Percentiles rank a stretch among this genome's conserved stretches.
phyloP scores from a whole-genome alignment of 768 basidiomycete species.

The Mrakia blollopis region DNA sequence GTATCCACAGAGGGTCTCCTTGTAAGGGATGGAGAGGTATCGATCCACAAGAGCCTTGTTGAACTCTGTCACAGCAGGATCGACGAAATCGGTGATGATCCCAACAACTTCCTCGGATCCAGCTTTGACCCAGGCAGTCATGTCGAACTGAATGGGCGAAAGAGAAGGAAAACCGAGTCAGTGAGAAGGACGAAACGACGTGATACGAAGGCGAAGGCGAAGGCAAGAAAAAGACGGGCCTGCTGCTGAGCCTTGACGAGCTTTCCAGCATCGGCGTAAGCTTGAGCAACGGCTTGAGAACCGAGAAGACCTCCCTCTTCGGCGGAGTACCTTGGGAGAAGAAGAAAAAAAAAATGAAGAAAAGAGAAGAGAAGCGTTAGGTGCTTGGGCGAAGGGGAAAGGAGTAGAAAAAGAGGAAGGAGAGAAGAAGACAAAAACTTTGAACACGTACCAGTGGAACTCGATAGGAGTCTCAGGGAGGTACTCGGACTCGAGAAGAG shows the following conservation, averaged over 20 bases:
- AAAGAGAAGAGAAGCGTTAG: too few species aligned
- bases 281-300: constrained; percentile 78
- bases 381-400: too few species aligned
- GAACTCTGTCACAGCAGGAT: constrained; percentile 69
- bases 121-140: constrained; percentile 90
- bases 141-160: constrained; percentile 61
- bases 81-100: constrained; percentile 75
- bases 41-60: constrained; percentile 51
- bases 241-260: constrained; percentile 22
- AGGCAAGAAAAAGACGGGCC: not conserved
- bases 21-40: constrained; percentile 18
- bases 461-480: constrained; percentile 62
- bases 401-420: too few species aligned
- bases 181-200: not conserved
- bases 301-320: constrained; percentile 76
- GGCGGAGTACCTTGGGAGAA: constrained; percentile 53
- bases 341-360: too few species aligned
- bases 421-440: too few species aligned
- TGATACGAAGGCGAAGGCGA: not conserved
- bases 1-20: constrained; percentile 55
- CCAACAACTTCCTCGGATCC: constrained; percentile 66
- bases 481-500: constrained; percentile 63
- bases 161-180: not conserved
- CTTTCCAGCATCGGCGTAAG: constrained; percentile 57
- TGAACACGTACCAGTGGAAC: constrained; percentile 58